A percentile compares a stretch with the other conserved stretches of the same genome.
These are phyloP conservation scores for Diatrype stigma DNA, from an alignment of 2,329 filamentous ascomycete genomes.

Conservation along the genomic window DNA sequence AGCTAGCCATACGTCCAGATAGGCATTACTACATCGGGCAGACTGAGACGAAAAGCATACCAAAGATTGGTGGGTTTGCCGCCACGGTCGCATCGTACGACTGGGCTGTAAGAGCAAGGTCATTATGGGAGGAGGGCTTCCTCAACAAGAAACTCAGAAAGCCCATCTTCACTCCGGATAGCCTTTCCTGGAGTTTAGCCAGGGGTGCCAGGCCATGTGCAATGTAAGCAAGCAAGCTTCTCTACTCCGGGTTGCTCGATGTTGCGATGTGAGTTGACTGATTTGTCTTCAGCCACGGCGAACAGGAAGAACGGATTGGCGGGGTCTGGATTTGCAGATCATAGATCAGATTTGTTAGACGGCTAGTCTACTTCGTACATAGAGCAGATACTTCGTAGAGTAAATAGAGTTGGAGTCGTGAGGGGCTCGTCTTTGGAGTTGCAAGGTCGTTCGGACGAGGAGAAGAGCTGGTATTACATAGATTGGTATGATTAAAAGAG, in stretches of 20 bases:
- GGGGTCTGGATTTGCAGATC: background rate
- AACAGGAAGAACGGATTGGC: background rate
- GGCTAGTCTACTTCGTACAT: background rate
- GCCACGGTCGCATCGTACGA: constrained; percentile 36
- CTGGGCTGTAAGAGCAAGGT: constrained; percentile 26
- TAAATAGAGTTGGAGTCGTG: background rate
- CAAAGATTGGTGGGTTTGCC: constrained; percentile 31
- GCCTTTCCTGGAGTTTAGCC: background rate
- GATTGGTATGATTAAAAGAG: background rate
- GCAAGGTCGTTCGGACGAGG: background rate
- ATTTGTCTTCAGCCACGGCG: background rate
- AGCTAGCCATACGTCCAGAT: constrained; percentile 9
- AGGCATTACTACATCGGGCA: constrained; percentile 14
- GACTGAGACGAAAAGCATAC: constrained; percentile 22
- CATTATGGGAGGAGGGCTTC: constrained; percentile 20
- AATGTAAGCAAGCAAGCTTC: no score
- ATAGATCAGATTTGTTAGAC: background rate
- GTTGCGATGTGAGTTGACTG: background rate
- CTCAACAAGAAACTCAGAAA: constrained; percentile 31
- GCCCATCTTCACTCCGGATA: constrained; percentile 25
- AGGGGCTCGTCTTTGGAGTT: no score
- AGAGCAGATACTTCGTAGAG: background rate
- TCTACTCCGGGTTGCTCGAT: background rate
- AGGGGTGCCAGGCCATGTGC: background rate
- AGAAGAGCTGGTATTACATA: background rate